Percentiles rank a stretch among this genome's conserved stretches.
Evolutionary conservation across 1,284 basidiomycete genomes (phyloP).

Genomic region (Pascua sp.): DNA sequence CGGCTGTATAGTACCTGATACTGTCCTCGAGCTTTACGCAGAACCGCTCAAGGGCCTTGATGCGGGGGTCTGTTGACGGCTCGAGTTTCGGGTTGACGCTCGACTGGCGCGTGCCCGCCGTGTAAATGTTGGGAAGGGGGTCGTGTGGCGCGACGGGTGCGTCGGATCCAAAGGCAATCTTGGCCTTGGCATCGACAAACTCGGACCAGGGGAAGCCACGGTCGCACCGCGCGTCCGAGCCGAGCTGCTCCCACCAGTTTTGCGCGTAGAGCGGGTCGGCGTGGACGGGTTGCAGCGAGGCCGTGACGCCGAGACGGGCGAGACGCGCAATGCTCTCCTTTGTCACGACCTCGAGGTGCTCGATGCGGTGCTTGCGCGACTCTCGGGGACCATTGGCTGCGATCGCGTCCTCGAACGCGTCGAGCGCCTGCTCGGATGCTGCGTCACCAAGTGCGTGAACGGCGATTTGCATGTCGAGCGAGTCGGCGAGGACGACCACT

Average conservation of each 20-base stretch:
- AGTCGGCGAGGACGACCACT: conserved; percentile 27
- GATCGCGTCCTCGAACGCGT: conserved; percentile 27
- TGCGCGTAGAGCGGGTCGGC: conserved; percentile 28
- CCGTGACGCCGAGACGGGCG: conserved; percentile 23
- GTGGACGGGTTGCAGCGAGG: conserved; percentile 33
- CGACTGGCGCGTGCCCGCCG: conserved; percentile 27
- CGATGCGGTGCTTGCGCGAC: conserved; percentile 25
- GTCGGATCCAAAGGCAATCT: conserved; percentile 31
- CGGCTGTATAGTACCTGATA: conserved; percentile 23
- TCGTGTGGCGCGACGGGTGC: conserved; percentile 29
- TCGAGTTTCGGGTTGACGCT: conserved; percentile 17
- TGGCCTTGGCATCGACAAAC: conserved; percentile 19
- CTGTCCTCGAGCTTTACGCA: conserved; percentile 15
- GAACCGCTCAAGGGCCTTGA: conserved; percentile 13
- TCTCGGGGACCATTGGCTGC: conserved; percentile 15
- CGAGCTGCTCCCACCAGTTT: conserved; percentile 27
- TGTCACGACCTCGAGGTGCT: conserved; percentile 32
- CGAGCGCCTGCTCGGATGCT: conserved; percentile 28
- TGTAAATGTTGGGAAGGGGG: conserved; percentile 29
- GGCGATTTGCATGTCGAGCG: conserved; percentile 29
- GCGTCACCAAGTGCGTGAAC: conserved; percentile 36
- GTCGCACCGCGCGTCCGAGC: conserved; percentile 23
- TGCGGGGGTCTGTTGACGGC: conserved; percentile 6
- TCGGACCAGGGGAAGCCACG: conserved; percentile 31
- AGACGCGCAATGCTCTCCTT: conserved; percentile 22